Percentiles rank a stretch among this genome's conserved stretches.
Conservation (phyloP, 495 filamentous ascomycete genomes). For the Echria macrotheca region DNA sequence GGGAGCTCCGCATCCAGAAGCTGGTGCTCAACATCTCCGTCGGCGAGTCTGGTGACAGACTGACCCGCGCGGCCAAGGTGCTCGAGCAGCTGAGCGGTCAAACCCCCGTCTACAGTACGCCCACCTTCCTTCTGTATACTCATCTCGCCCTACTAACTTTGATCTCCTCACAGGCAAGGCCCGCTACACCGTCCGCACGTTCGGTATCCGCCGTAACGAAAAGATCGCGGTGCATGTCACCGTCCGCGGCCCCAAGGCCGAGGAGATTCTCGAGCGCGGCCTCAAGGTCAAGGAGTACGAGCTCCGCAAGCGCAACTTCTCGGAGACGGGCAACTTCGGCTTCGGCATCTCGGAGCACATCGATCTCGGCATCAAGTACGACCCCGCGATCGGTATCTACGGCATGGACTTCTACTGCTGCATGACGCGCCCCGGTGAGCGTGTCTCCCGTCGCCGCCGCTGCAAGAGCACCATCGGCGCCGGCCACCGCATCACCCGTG, state of each 20-base stretch:
- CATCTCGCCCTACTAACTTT: neutral
- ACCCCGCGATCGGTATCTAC: slow-evolving; percentile 99
- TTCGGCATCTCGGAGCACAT: slow-evolving; percentile 99
- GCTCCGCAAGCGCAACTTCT: slow-evolving; percentile 98
- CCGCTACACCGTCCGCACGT: slow-evolving; percentile 99
- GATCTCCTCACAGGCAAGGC: slow-evolving; percentile 72
- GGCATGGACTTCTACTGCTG: slow-evolving; percentile 99
- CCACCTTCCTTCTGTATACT: neutral
- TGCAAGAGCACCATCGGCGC: slow-evolving; percentile 79
- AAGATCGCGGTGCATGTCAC: slow-evolving; percentile 99
- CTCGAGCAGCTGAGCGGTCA: slow-evolving; percentile 99
- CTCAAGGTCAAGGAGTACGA: slow-evolving; percentile 99
- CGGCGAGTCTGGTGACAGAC: slow-evolving; percentile 99
- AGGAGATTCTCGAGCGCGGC: slow-evolving; percentile 99
- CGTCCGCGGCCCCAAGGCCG: slow-evolving; percentile 98
- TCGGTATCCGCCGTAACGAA: slow-evolving; percentile 99
- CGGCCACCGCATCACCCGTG: slow-evolving; percentile 84
- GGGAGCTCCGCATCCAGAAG: slow-evolving; percentile 99
- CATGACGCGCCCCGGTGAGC: slow-evolving; percentile 98
- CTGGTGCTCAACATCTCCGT: slow-evolving; percentile 99
- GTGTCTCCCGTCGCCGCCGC: slow-evolving; percentile 90
- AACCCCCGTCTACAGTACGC: slow-evolving; percentile 96
- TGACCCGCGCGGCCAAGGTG: slow-evolving; percentile 99
- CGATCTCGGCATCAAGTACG: slow-evolving; percentile 99
- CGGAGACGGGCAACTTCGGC: slow-evolving; percentile 98